Conservation (phyloP, 352 stramenopile species). For the Aphanomyces euteiches region DNA sequence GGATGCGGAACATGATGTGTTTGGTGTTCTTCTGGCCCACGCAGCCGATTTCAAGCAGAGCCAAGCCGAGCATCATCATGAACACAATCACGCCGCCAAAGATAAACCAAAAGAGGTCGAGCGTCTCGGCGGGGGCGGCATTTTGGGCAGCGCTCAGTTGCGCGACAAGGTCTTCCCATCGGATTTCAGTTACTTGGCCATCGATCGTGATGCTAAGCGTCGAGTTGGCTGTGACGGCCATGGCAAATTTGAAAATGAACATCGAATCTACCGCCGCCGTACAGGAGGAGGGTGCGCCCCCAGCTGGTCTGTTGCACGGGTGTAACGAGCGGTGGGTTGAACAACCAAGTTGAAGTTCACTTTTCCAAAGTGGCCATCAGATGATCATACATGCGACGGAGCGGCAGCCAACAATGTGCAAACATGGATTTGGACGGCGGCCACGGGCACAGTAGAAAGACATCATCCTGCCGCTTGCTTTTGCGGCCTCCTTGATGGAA, state of each 20-base stretch:
- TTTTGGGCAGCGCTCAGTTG: not conserved
- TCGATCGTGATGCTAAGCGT: conserved; percentile 1
- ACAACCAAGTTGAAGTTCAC: too few relatives aligned
- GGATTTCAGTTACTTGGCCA: not conserved
- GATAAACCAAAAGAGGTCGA: conserved; percentile 37
- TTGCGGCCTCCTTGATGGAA: too few relatives aligned
- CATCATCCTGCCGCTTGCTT: too few relatives aligned
- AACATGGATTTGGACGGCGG: too few relatives aligned
- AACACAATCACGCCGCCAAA: conserved; percentile 46
- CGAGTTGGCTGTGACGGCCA: conserved; percentile 4
- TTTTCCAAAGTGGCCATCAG: too few relatives aligned
- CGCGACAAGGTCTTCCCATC: conserved; percentile 18
- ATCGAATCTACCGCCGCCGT: too few relatives aligned
- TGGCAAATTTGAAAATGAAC: conserved; percentile 22
- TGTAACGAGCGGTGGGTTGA: too few relatives aligned
- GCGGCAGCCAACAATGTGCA: too few relatives aligned
- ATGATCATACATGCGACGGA: too few relatives aligned
- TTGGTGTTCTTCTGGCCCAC: conserved; percentile 55
- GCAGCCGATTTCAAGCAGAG: conserved; percentile 61
- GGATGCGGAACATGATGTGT: conserved; percentile 79
- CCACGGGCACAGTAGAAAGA: too few relatives aligned
- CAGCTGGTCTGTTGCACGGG: too few relatives aligned
- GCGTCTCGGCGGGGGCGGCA: not conserved
- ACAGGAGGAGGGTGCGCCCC: too few relatives aligned
- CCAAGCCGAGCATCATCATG: conserved; percentile 64